These are phyloP conservation scores for Capsicum chinense DNA, from an alignment of 257 asterid species.

Conservation along the genomic window DNA sequence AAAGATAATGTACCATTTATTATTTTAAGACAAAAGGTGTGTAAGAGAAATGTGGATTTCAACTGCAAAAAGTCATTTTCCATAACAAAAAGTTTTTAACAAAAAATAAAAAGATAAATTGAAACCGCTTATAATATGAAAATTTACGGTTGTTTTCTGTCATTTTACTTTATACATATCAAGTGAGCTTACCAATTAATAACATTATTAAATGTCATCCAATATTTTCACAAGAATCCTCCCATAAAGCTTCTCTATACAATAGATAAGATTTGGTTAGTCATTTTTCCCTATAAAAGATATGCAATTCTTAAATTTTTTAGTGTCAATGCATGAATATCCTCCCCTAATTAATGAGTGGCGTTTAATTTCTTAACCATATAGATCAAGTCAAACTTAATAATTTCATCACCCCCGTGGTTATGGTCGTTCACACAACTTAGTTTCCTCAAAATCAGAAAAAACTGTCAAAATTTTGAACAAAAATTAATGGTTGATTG, in stretches of 20 bases:
- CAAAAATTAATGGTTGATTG: not conserved
- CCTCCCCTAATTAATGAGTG: not conserved
- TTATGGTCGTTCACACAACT: not conserved
- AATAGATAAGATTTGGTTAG: conserved; percentile 12
- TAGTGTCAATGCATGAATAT: not conserved
- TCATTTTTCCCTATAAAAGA: not conserved
- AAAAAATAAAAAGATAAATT: not conserved
- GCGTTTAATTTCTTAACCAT: not conserved
- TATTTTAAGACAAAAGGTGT: too few species aligned
- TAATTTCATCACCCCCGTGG: not conserved
- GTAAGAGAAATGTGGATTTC: too few species aligned
- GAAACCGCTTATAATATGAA: not conserved
- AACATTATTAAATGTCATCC: conserved; percentile 16
- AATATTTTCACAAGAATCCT: conserved; percentile 18
- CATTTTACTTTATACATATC: not conserved
- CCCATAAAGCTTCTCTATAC: conserved; percentile 2
- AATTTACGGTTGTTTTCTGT: not conserved
- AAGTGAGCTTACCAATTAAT: conserved; percentile 13
- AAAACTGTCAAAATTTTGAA: not conserved
- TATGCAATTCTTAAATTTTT: not conserved
- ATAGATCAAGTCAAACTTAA: not conserved
- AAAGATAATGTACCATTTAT: too few species aligned
- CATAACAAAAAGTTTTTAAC: not conserved
- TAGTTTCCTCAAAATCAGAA: not conserved
- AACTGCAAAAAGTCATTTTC: not conserved